Evolutionary conservation across 2,329 filamentous ascomycete species (phyloP).

Genomic region (Ophiosphaerella herpotricha): DNA sequence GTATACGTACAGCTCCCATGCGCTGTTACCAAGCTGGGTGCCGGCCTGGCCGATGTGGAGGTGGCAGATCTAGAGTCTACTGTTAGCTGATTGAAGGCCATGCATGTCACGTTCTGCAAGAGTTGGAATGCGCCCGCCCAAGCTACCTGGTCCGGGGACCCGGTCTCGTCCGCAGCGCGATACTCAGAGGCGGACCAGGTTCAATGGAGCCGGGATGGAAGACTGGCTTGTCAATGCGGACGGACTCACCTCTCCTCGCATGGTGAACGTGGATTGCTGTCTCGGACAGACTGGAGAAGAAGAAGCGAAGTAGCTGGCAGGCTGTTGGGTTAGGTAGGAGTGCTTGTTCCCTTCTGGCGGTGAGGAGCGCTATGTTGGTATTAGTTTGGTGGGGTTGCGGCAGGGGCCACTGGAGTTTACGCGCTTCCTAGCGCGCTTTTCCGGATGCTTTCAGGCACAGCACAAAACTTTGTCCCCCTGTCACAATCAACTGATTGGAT

Average conservation of each 20-base stretch:
- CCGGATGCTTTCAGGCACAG: not conserved
- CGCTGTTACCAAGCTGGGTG: constrained; percentile 74
- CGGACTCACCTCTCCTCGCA: constrained; percentile 48
- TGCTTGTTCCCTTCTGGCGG: constrained; percentile 18
- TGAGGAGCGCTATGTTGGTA: constrained; percentile 19
- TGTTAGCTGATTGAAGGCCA: constrained; percentile 16
- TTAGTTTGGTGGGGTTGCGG: constrained; percentile 26
- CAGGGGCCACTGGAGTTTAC: constrained; percentile 20
- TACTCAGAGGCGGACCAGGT: constrained; percentile 6
- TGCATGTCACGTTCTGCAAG: not conserved
- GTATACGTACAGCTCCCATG: constrained; percentile 72
- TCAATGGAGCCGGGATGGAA: not conserved
- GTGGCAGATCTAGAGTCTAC: constrained; percentile 61
- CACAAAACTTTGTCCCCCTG: not conserved
- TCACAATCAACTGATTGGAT: no score
- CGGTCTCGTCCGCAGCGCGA: constrained; percentile 13
- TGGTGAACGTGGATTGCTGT: constrained; percentile 40
- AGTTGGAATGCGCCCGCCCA: not conserved
- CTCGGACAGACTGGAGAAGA: constrained; percentile 40
- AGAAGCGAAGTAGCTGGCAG: constrained; percentile 16
- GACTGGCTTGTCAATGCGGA: constrained; percentile 4
- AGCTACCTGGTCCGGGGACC: not conserved
- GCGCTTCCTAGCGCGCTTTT: constrained; percentile 17
- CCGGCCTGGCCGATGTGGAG: constrained; percentile 74
- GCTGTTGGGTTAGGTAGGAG: constrained; percentile 21